Evolutionary conservation across 2,329 filamentous ascomycete species (phyloP).

Genomic region (Emergomyces pasteurianus): DNA sequence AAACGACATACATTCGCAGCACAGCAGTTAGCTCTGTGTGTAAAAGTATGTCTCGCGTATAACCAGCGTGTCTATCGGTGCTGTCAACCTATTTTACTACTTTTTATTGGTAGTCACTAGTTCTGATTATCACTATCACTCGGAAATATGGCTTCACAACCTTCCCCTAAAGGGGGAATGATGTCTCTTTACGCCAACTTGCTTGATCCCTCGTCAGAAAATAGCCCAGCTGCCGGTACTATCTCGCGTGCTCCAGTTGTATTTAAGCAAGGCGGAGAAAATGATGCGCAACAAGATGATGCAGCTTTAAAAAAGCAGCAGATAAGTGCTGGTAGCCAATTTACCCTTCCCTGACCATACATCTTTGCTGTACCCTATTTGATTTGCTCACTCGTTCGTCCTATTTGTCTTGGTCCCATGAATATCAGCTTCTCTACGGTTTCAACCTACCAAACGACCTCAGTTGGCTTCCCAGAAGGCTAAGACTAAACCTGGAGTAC

Average conservation of each 20-base stretch:
- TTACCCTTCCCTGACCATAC: slow-evolving; percentile 21
- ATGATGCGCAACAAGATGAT: slow-evolving; percentile 37
- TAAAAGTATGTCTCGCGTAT: neutral
- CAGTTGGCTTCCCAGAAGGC: slow-evolving; percentile 50
- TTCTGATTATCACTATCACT: neutral
- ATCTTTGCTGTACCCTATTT: slow-evolving; percentile 16
- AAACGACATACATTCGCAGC: neutral
- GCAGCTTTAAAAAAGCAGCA: slow-evolving; percentile 51
- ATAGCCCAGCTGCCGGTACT: slow-evolving; percentile 40
- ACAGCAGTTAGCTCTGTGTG: neutral
- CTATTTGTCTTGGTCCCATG: slow-evolving; percentile 14
- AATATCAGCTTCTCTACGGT: slow-evolving; percentile 54
- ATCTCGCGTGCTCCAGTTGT: slow-evolving; percentile 66
- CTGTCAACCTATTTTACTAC: neutral
- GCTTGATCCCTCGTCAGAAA: slow-evolving; percentile 43
- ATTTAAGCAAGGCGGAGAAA: slow-evolving; percentile 48
- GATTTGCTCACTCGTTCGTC: slow-evolving; percentile 38
- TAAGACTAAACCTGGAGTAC: slow-evolving; percentile 51
- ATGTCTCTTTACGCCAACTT: slow-evolving; percentile 79
- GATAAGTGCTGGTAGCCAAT: slow-evolving; percentile 49
- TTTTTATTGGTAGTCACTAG: neutral
- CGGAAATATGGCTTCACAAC: slow-evolving; percentile 16
- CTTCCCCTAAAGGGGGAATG: slow-evolving; percentile 26
- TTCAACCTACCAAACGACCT: slow-evolving; percentile 75
- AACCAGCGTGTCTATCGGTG: neutral